Conservation (phyloP, 176 grass and related monocot genomes). For the Paspalum vaginatum region DNA sequence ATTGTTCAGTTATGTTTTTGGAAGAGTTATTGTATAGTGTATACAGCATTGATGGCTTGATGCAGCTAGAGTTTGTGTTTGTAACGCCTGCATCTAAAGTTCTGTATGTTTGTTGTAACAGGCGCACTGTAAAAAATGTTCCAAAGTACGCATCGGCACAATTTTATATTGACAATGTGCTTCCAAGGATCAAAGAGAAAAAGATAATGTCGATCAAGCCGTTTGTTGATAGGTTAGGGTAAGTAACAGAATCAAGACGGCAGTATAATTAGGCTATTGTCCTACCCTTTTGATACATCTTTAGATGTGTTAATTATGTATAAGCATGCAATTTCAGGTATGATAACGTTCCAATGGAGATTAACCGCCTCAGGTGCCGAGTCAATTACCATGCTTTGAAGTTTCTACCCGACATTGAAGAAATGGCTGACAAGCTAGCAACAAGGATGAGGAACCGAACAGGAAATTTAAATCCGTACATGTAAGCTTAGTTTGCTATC, state of each 20-base stretch:
- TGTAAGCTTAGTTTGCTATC: conserved; percentile 49
- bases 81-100: neutral
- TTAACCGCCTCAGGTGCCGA: conserved; percentile 93
- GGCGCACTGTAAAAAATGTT: conserved; percentile 94
- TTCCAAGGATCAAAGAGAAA: conserved; percentile 98
- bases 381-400: conserved; percentile 99
- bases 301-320: conserved; percentile 1
- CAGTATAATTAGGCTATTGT: conserved; percentile 15
- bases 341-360: conserved; percentile 97
- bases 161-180: conserved; percentile 98
- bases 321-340: conserved; percentile 59
- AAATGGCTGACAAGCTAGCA: conserved; percentile 95
- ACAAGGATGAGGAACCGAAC: conserved; percentile 93
- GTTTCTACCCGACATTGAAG: conserved; percentile 94
- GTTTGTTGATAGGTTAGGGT: conserved; percentile 97
- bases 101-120: conserved; percentile 40
- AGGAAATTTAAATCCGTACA: conserved; percentile 75
- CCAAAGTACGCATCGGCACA: conserved; percentile 96
- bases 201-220: conserved; percentile 99
- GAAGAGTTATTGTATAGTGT: neutral
- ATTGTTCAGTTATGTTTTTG: conserved; percentile 3
- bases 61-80: conserved; percentile 17
- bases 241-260: conserved; percentile 41
- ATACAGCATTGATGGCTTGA: neutral
- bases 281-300: conserved; percentile 16